These are phyloP conservation scores for Paecilomyces variotii DNA, from an alignment of 2,329 filamentous ascomycete genomes.

Conservation along the genomic window DNA sequence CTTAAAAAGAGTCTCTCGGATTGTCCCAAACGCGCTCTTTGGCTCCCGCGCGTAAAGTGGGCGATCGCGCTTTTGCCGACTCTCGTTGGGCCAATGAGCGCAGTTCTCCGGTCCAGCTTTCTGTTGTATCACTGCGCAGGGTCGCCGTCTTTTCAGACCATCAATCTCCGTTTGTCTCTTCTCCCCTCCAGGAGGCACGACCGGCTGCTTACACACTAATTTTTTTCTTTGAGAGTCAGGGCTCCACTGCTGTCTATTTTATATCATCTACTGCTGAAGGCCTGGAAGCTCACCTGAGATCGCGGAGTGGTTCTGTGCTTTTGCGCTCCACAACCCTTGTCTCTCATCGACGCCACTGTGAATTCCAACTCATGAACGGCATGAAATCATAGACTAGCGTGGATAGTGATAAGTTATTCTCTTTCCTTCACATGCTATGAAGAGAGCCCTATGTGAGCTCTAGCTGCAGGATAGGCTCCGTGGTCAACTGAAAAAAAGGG, in stretches of 20 bases:
- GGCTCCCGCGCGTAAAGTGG: not conserved
- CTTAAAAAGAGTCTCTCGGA: not conserved
- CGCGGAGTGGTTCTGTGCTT: not conserved
- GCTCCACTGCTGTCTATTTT: not conserved
- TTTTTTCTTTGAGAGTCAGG: not conserved
- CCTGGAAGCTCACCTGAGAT: not conserved
- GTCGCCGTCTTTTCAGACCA: not conserved
- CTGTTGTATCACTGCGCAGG: not conserved
- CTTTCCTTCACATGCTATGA: not conserved
- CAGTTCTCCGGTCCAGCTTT: not conserved
- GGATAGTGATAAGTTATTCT: not conserved
- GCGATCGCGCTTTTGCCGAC: not conserved
- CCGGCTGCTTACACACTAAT: not conserved
- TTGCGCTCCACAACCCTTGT: not conserved
- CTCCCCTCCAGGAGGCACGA: not conserved
- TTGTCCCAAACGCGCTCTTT: not conserved
- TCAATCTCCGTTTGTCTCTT: not conserved
- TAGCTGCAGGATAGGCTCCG: not conserved
- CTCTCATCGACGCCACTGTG: not conserved
- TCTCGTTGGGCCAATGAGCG: not conserved
- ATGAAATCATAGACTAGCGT: not conserved
- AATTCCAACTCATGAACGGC: not conserved
- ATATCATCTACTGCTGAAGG: not conserved
- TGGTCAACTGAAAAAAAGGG: not conserved
- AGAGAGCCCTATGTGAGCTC: not conserved